Percentiles rank a stretch among this genome's conserved stretches.
These are phyloP conservation scores for Podospora pseudopauciseta DNA, from an alignment of 495 filamentous ascomycete species.

Conservation along the genomic window DNA sequence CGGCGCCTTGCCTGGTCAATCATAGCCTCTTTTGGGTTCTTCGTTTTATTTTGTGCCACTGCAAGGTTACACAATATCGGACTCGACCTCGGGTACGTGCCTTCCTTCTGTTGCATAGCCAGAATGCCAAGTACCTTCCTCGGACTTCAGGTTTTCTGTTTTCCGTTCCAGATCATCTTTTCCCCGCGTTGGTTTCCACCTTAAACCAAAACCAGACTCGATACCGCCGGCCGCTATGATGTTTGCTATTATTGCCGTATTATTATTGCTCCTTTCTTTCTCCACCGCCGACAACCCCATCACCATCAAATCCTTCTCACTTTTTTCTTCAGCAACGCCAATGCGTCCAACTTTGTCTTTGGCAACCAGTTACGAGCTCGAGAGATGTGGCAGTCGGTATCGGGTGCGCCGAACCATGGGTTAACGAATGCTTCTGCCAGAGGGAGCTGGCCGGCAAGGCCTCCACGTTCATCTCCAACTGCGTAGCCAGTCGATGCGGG, in stretches of 20 bases:
- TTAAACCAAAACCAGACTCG: not conserved
- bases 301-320: slow-evolving; percentile 6
- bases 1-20: too few species aligned
- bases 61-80: not conserved
- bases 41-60: not conserved
- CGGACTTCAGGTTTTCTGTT: not conserved
- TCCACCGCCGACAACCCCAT: not conserved
- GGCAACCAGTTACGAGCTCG: not conserved
- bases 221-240: not conserved
- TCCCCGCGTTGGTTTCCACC: not conserved
- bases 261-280: not conserved
- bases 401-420: slow-evolving; percentile 13
- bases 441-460: slow-evolving; percentile 9
- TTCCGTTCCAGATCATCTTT: too few species aligned
- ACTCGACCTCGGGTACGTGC: not conserved
- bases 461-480: slow-evolving; percentile 9
- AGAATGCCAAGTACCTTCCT: not conserved
- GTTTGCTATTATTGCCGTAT: not conserved
- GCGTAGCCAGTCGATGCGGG: slow-evolving; percentile 7
- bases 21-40: not conserved
- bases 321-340: slow-evolving; percentile 13
- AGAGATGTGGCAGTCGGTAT: slow-evolving; percentile 5
- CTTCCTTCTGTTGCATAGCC: not conserved
- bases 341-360: slow-evolving; percentile 19
- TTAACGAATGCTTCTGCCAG: slow-evolving; percentile 17